Conservation (phyloP, 495 filamentous ascomycete genomes). For the Lentithecium fluviatile region DNA sequence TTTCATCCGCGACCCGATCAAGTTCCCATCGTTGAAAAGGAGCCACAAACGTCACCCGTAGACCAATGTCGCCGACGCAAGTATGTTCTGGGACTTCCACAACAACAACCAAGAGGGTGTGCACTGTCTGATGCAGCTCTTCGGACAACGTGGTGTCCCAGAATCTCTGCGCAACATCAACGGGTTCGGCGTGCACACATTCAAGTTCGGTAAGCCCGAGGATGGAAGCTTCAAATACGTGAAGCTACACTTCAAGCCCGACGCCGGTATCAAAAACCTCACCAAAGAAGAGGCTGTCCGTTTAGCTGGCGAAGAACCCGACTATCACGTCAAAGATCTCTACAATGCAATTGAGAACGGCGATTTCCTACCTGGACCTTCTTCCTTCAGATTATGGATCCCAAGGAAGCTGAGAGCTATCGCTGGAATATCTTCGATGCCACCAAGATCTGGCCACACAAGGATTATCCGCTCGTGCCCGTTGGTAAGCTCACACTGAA, state of each 20-base stretch:
- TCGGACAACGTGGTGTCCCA: constrained; percentile 30
- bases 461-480: constrained; percentile 46
- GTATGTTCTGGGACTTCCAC: constrained; percentile 31
- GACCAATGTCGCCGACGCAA: constrained; percentile 40
- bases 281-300: constrained; percentile 8
- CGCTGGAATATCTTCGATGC: constrained; percentile 46
- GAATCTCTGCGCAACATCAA: constrained; percentile 26
- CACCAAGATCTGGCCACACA: constrained; percentile 48
- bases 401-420: constrained; percentile 40
- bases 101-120: constrained; percentile 31
- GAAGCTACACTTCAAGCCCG: constrained; percentile 29
- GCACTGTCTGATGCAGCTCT: constrained; percentile 31
- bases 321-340: constrained; percentile 46
- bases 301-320: constrained; percentile 39
- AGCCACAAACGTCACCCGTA: constrained; percentile 53
- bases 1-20: constrained; percentile 56
- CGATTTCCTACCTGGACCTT: constrained; percentile 49
- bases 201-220: constrained; percentile 23
- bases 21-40: constrained; percentile 57
- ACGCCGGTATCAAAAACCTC: constrained; percentile 23
- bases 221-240: constrained; percentile 34
- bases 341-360: constrained; percentile 42
- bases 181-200: constrained; percentile 30
- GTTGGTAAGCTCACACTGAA: constrained; percentile 48
- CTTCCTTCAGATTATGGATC: constrained; percentile 50